Evolutionary conservation across 495 filamentous ascomycete species (phyloP).

Genomic region (Cudoniella acicularis): DNA sequence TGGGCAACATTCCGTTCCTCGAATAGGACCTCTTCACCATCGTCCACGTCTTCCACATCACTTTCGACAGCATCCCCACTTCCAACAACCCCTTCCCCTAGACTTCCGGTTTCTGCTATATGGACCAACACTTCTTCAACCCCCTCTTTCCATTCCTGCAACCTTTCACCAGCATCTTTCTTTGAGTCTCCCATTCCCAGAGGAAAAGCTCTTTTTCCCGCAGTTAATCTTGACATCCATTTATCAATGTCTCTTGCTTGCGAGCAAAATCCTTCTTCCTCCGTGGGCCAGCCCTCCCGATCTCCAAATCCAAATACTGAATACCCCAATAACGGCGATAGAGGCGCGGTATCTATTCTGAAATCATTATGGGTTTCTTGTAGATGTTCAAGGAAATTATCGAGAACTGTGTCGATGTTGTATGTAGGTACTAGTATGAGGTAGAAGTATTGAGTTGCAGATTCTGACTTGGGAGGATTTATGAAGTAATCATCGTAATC

Average conservation of each 20-base stretch:
- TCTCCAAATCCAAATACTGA: slow-evolving; percentile 94
- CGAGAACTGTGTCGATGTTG: slow-evolving; percentile 85
- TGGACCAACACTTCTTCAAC: slow-evolving; percentile 68
- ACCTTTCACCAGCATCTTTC: slow-evolving; percentile 55
- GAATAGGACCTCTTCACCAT: slow-evolving; percentile 50
- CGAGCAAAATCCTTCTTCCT: slow-evolving; percentile 85
- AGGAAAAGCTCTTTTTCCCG: slow-evolving; percentile 72
- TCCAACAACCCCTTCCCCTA: slow-evolving; percentile 76
- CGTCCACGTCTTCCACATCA: slow-evolving; percentile 64
- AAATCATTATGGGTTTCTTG: slow-evolving; percentile 94
- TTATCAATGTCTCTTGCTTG: slow-evolving; percentile 86
- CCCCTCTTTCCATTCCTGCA: slow-evolving; percentile 75
- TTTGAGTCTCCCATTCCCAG: slow-evolving; percentile 86
- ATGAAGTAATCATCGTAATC: slow-evolving; percentile 93
- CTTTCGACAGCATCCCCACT: slow-evolving; percentile 82
- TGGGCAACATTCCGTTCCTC: slow-evolving; percentile 24
- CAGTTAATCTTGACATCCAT: slow-evolving; percentile 92
- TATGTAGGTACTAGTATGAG: slow-evolving; percentile 81
- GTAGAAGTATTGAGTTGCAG: slow-evolving; percentile 62
- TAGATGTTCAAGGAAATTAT: slow-evolving; percentile 76
- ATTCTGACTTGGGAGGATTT: slow-evolving; percentile 47
- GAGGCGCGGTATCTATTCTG: slow-evolving; percentile 83
- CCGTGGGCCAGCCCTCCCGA: slow-evolving; percentile 82
- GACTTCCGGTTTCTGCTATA: slow-evolving; percentile 51
- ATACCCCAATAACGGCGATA: slow-evolving; percentile 75